These are phyloP conservation scores for Coemansia sp. DNA, from an alignment of 192 early-diverging fungal genomes.

Conservation along the genomic window DNA sequence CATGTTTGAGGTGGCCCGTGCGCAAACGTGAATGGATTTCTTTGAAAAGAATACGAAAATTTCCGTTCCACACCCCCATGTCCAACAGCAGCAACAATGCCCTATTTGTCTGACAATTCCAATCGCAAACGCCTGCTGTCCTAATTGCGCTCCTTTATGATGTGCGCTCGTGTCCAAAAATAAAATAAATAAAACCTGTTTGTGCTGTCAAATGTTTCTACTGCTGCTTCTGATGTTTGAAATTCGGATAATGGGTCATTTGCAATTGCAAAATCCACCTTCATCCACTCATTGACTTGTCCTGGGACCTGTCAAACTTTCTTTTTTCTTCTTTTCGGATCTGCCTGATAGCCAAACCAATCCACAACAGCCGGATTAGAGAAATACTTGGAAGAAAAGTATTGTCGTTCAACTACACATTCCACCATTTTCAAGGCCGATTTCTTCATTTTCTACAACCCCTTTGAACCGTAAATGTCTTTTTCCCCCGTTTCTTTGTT, in stretches of 20 bases:
- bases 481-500: no score
- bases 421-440: background rate
- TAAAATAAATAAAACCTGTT: background rate
- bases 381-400: no score
- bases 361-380: no score
- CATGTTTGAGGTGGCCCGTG: constrained; percentile 8
- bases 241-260: background rate
- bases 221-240: background rate
- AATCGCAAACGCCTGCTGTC: background rate
- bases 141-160: no score
- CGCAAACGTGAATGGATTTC: background rate
- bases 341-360: no score
- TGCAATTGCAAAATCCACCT: background rate
- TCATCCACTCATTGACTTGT: no score
- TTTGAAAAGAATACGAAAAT: background rate
- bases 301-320: no score
- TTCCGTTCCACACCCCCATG: background rate
- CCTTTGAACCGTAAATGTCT: no score
- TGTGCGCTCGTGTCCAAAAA: no score
- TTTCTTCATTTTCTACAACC: background rate
- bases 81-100: background rate
- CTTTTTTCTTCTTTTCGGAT: no score
- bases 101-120: background rate
- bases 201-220: background rate
- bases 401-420: background rate